Evolutionary conservation across 1,139 yeast species (phyloP), one percentile per base, ranked within the genome.

Genomic region (Suhomyces panamericanus): DNA sequence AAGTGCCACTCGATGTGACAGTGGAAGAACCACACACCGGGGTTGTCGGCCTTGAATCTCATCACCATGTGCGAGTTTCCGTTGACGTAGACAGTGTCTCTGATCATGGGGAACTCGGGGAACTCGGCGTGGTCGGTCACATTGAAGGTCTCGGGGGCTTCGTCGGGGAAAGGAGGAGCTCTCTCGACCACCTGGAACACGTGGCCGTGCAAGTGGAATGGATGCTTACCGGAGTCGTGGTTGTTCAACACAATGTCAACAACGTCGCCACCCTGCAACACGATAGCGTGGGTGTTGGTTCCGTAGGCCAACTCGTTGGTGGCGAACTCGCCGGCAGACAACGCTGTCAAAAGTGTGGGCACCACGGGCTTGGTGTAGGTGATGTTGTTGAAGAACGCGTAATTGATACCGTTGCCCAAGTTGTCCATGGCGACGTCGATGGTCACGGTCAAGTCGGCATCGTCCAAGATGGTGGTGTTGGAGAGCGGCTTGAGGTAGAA

Each of bases 151-250:
- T 64, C 61, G 56, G 80, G 70, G 50, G 59, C 60, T 11, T 65
- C 65, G 14, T 59, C 67, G 15, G 60, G 67, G 11, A 70, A 69
- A 20, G 58, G 63, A 38, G 57, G 64, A 28, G 65, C 65, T 55
- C 77, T 60, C 16, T 69, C 66, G 37, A 85, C 67, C 13, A 70
- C 55, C 65, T 87, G 95, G 79, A 86, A 87, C 33, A 61, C 75
- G 60, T 86, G 95, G 2, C 95, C 95, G 66, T 87, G 95, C 58
- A 87, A 71, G 69, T 87, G 95, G 84, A 87, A 87, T n/a, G 95
- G 95, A 69, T 87, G 95, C 55, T 75, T 81, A 56, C 95, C 95
- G 6, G 86, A 77, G 62, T 87, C 95, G 54, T 66, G 67, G 62
- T 85, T 85, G 69, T 86, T 86, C 38, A 87, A 58, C 12, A 84